phyloP scores from a whole-genome alignment of 352 stramenopile genomes.

The Chrysophaeum taylorii region DNA sequence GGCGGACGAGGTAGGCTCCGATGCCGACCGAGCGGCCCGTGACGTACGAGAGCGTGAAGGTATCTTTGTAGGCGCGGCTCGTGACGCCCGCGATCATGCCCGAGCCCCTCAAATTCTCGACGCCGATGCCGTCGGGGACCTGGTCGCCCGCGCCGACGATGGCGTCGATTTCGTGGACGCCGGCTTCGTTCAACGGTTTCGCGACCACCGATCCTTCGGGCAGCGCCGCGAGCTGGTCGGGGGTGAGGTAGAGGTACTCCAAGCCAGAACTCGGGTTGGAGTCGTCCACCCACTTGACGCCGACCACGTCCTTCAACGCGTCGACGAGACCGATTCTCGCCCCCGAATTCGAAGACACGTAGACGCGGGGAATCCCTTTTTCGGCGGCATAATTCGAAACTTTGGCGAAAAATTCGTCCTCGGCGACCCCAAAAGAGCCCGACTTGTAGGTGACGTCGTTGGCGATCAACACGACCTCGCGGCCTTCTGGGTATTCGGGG shows the following conservation, averaged over 20 bases:
- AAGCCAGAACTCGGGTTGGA: slow-evolving; percentile 90
- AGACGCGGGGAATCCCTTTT: slow-evolving; percentile 88
- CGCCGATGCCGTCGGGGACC: slow-evolving; percentile 76
- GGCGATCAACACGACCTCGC: slow-evolving; percentile 94
- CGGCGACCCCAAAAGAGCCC: slow-evolving; percentile 93
- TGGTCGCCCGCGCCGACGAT: slow-evolving; percentile 79
- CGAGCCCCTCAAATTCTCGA: slow-evolving; percentile 96
- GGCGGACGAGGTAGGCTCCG: slow-evolving; percentile 95
- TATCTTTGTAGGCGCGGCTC: slow-evolving; percentile 91
- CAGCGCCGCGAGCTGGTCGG: slow-evolving; percentile 85
- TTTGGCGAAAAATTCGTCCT: slow-evolving; percentile 93
- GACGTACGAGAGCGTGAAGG: slow-evolving; percentile 98
- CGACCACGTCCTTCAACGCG: slow-evolving; percentile 95
- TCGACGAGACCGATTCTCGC: slow-evolving; percentile 97
- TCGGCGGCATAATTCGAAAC: slow-evolving; percentile 87
- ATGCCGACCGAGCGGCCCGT: slow-evolving; percentile 97
- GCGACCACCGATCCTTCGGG: slow-evolving; percentile 64
- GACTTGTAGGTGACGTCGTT: slow-evolving; percentile 99
- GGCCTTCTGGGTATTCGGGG: slow-evolving; percentile 90
- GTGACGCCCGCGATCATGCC: slow-evolving; percentile 99
- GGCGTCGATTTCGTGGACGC: slow-evolving; percentile 73
- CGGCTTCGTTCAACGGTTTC: slow-evolving; percentile 52
- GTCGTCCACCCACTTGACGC: slow-evolving; percentile 76
- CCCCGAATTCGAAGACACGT: slow-evolving; percentile 98
- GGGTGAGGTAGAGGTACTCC: slow-evolving; percentile 96